Evolutionary conservation across 2,329 filamentous ascomycete genomes (phyloP).

Genomic region (Penicillium paneum): DNA sequence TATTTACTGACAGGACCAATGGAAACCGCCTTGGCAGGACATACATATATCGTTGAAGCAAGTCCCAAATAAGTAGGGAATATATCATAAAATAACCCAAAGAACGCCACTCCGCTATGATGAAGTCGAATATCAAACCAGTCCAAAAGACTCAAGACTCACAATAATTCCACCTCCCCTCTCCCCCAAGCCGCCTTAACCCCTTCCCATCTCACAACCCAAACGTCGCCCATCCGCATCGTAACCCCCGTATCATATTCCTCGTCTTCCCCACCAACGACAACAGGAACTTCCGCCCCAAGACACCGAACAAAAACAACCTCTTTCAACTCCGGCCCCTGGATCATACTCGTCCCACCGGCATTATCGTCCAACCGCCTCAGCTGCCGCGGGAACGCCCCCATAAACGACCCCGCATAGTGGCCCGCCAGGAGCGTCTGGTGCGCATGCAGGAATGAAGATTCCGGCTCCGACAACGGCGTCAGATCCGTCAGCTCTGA

Average conservation of each 20-base stretch:
- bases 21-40: background rate
- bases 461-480: conserved; percentile 72
- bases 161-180: conserved; percentile 47
- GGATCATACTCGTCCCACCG: conserved; percentile 89
- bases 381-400: conserved; percentile 72
- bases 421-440: conserved; percentile 80
- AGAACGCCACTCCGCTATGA: conserved; percentile 4
- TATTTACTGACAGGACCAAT: background rate
- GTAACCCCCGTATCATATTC: conserved; percentile 29
- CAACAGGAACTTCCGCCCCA: conserved; percentile 46
- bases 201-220: conserved; percentile 72
- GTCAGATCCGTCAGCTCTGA: conserved; percentile 42
- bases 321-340: conserved; percentile 74
- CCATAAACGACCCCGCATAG: conserved; percentile 80
- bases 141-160: conserved; percentile 2
- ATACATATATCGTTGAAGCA: background rate
- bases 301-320: conserved; percentile 76
- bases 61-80: background rate
- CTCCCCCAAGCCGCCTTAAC: conserved; percentile 54
- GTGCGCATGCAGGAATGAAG: conserved; percentile 78
- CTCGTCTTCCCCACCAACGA: conserved; percentile 34
- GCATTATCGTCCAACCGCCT: conserved; percentile 87
- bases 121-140: conserved; percentile 5
- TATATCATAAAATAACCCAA: background rate
- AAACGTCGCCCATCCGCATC: conserved; percentile 59